These are phyloP conservation scores for Claviceps capensis DNA, from an alignment of 2,329 filamentous ascomycete species.

Conservation along the genomic window DNA sequence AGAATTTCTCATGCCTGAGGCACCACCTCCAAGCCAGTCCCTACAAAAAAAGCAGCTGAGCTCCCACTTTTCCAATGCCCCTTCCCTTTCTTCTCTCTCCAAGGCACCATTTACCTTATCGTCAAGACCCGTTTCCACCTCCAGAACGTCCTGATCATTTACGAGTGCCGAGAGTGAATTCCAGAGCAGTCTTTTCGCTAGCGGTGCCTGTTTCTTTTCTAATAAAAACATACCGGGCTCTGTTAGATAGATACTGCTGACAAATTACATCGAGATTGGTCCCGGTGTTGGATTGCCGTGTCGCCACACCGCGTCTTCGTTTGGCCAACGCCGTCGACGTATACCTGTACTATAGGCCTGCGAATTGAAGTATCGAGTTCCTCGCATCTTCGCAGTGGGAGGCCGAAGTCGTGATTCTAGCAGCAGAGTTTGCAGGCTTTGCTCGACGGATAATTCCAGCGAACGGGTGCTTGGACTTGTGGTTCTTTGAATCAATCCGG, in stretches of 20 bases:
- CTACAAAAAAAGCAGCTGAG: constrained; percentile 9
- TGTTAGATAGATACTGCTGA: constrained; percentile 96
- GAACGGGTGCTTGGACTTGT: not conserved
- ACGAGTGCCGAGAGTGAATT: constrained; percentile 68
- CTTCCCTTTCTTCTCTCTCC: constrained; percentile 11
- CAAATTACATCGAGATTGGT: constrained; percentile 26
- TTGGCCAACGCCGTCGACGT: too few relatives aligned
- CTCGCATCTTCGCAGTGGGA: too few relatives aligned
- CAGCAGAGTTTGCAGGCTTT: too few relatives aligned
- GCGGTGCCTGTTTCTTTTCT: constrained; percentile 60
- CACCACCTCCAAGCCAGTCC: constrained; percentile 5
- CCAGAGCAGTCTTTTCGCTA: constrained; percentile 87
- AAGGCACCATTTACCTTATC: constrained; percentile 88
- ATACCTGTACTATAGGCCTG: too few relatives aligned
- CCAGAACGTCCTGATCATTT: constrained; percentile 84
- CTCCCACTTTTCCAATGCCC: not conserved
- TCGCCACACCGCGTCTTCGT: too few relatives aligned
- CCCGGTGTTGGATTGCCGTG: too few relatives aligned
- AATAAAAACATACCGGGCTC: constrained; percentile 51
- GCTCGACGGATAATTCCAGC: not conserved
- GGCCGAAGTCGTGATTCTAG: too few relatives aligned
- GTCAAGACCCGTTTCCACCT: constrained; percentile 57
- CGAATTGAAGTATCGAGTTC: too few relatives aligned
- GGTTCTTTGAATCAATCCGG: not conserved
- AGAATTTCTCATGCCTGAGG: constrained; percentile 13